A percentile compares a stretch with the other conserved stretches of the same genome.
Evolutionary conservation across 179 eudicot genomes (phyloP).

Genomic region (Beta macrorhiza): DNA sequence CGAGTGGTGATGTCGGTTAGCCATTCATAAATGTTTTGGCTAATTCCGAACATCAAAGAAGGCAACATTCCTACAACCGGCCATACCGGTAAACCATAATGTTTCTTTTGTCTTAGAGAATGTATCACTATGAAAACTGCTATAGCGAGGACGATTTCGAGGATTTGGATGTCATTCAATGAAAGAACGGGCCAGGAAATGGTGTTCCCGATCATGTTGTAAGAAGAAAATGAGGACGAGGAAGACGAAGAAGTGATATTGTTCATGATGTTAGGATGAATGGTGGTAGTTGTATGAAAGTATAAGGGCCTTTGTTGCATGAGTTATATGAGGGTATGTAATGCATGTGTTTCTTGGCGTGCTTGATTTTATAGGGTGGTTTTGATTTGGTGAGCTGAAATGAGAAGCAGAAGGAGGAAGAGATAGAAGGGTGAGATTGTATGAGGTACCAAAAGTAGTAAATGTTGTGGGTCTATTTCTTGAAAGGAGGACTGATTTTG

Average conservation of each 20-base stretch:
- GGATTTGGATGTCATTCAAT: slow-evolving; percentile 46
- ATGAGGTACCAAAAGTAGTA: slow-evolving; percentile 2
- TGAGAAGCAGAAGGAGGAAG: slow-evolving; percentile 8
- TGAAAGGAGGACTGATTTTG: not conserved
- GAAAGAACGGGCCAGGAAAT: slow-evolving; percentile 9
- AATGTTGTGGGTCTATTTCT: slow-evolving; percentile 17
- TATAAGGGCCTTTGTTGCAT: slow-evolving; percentile 23
- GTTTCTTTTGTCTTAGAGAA: slow-evolving; percentile 52
- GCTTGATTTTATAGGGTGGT: slow-evolving; percentile 44
- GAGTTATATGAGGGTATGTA: slow-evolving; percentile 37
- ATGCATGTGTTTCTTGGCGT: slow-evolving; percentile 45
- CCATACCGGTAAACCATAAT: slow-evolving; percentile 74
- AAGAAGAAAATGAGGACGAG: slow-evolving; percentile 8
- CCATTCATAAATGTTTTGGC: slow-evolving; percentile 69
- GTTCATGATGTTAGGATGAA: slow-evolving; percentile 38
- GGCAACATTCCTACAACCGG: slow-evolving; percentile 91
- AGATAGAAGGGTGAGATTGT: not conserved
- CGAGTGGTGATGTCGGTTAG: slow-evolving; percentile 43
- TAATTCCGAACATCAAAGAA: slow-evolving; percentile 58
- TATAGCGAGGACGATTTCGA: slow-evolving; percentile 58
- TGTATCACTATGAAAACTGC: slow-evolving; percentile 57
- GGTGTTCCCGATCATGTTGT: not conserved
- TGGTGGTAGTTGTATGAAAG: slow-evolving; percentile 7
- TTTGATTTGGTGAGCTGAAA: slow-evolving; percentile 77
- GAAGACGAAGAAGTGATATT: slow-evolving; percentile 22